Evolutionary conservation across 495 filamentous ascomycete species (phyloP), one percentile per base, ranked within the genome.

Genomic region (Hypoxylon fragiforme): DNA sequence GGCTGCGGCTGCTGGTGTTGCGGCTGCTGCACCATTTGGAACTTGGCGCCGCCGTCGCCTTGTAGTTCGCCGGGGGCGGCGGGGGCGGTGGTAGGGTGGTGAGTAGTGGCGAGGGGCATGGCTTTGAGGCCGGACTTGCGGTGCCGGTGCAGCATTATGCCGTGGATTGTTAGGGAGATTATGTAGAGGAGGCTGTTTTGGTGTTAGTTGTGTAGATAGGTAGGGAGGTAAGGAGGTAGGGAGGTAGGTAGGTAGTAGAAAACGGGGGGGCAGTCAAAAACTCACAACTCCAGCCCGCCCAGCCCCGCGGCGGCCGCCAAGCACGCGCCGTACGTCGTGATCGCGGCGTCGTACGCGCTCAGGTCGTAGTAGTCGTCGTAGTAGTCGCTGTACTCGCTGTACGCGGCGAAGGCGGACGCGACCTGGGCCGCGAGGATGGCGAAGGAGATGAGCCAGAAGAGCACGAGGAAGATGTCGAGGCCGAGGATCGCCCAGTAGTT

Each of bases 401-500:
- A 59, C 12, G 18, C 12, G 34, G 39, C 46, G 24, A 66, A 47
- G 13, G 32, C 52, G 16, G 32, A 14, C 5, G 71, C 66, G 22
- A 74, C 53, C 39, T 70, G 56, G 7, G 71, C 55, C 18, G 74
- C 72, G 7, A 76, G 57, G 11, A 77, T 50, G 1, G 69, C 67
- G 28, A 78, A 75, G 0, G 73, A 70, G 45, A 69, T 65, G 9
- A 77, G 54, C 77, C 76, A 79, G 60, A 80, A 67, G 46, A 77
- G 44, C 21, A 75, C 57, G 6, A 72, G 57, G 38, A 76, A 63
- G 24, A 79, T 71, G 41, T 79, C 75, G 16, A 76, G 53, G 40
- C 66, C 67, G 11, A 79, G 64, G 36, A 77, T 61, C 5, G 75
- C 75, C 75, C 74, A 79, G 63, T 79, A 79, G 61, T 79, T 79